A percentile compares a stretch with the other conserved stretches of the same genome.
Conservation (phyloP, 1,284 basidiomycete species). For the Rhodotorula sp. region DNA sequence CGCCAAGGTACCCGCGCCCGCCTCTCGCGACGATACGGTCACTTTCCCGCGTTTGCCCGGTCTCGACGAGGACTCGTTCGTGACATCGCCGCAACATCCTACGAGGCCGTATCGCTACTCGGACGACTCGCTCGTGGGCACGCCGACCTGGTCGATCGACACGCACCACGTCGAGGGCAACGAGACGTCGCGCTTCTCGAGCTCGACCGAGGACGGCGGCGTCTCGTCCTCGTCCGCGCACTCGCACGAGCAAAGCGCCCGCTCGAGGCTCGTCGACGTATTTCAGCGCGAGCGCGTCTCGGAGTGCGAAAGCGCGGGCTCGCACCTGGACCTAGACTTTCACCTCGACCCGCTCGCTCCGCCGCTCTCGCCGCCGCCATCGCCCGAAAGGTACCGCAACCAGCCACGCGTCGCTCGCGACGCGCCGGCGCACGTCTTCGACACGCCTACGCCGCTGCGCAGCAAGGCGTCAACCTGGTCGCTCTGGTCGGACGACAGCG, state of each 20-base stretch:
- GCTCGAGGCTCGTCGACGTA: not conserved
- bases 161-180: not conserved
- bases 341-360: not conserved
- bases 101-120: not conserved
- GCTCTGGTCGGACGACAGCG: not conserved
- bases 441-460: not conserved
- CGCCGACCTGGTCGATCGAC: not conserved
- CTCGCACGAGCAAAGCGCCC: no score
- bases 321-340: constrained; percentile 9
- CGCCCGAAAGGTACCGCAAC: not conserved
- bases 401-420: not conserved
- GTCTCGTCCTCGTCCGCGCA: not conserved
- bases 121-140: not conserved
- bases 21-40: not conserved
- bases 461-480: not conserved
- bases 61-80: not conserved
- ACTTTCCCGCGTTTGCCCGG: not conserved
- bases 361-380: not conserved
- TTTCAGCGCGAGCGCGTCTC: not conserved
- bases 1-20: not conserved
- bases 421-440: not conserved
- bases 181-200: constrained; percentile 5
- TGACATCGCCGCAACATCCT: not conserved
- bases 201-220: not conserved
- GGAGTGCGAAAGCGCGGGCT: not conserved